Evolutionary conservation across 495 filamentous ascomycete species (phyloP), one percentile per base, ranked within the genome.

Genomic region (Aeminium ludgeri): DNA sequence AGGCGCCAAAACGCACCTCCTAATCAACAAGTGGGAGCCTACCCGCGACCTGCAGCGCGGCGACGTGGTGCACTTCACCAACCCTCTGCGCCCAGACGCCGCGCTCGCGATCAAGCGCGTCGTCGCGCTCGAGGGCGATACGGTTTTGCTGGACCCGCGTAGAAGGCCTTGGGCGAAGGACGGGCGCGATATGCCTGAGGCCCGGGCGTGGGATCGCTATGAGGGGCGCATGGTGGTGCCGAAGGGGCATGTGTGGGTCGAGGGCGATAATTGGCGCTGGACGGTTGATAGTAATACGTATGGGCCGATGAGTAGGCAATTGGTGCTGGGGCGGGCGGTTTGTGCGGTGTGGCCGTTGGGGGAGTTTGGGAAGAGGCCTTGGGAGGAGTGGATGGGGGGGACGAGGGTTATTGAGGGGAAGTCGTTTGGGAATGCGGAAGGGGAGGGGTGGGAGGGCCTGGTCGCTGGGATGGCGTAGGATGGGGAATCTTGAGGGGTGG

Each of bases 171-270:
- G 30, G 34, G 29, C 38, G 11, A 23, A 33, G 20, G 46, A 40
- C 11, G 46, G 34, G 3, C 36, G 18, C 5, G 46, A 43, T 18
- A 16, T 41, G 29, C 44, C 42, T 17, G 54, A 36, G 12, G 34
- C 35, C 30, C 15, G 46, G 28, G 42, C 18, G 20, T 44, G 42
- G 44, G 45, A 49, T 36, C 35, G 20, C 40, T 43, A 27, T 20
- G 38, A 27, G 34, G 45, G 41, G 30, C 19, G 34, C 30, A 38
- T 50, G 12, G 36, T 25, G 34, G 53, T 63, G 25, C 59, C 59
- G 25, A 38, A 41, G 37, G 53, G 53, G 13, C 59, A 63, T 53
- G 35, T 63, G 2, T 63, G 59, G 59, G 55, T 63, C 8, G 59
- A 63, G 37, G 59, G 59, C 2, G 59, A 63, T 45, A 56, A 58